Percentiles rank a stretch among this genome's conserved stretches.
Evolutionary conservation across 768 basidiomycete species (phyloP).

Genomic region (Epithele typhae): DNA sequence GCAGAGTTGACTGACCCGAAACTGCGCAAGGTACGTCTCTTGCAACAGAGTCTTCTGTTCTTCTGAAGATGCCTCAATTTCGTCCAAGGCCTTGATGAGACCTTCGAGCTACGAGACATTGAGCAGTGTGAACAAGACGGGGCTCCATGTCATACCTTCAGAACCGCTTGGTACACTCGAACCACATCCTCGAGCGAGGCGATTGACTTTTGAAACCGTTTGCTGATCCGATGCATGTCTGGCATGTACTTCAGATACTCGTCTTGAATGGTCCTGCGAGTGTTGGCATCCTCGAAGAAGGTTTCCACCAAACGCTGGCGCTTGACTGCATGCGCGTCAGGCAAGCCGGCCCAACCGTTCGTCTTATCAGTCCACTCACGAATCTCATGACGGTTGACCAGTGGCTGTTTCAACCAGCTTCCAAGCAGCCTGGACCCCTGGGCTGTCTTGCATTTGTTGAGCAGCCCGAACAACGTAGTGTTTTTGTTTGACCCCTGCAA

Average conservation of each 20-base stretch:
- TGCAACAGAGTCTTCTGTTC: slow-evolving; percentile 55
- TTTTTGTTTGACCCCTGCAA: slow-evolving; percentile 70
- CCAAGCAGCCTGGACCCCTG: slow-evolving; percentile 87
- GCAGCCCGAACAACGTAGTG: slow-evolving; percentile 80
- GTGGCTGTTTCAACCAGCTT: slow-evolving; percentile 93
- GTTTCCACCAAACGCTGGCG: slow-evolving; percentile 85
- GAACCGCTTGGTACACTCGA: slow-evolving; percentile 88
- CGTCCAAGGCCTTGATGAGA: slow-evolving; percentile 61
- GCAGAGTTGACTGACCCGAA: slow-evolving; percentile 45
- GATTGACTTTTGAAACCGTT: slow-evolving; percentile 80
- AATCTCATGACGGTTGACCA: slow-evolving; percentile 92
- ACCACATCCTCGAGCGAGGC: slow-evolving; percentile 94
- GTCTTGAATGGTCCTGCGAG: slow-evolving; percentile 75
- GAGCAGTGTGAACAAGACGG: no score
- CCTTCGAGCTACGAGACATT: slow-evolving; percentile 56
- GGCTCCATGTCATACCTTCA: slow-evolving; percentile 55
- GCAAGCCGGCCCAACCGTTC: not conserved
- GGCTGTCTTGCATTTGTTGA: slow-evolving; percentile 95
- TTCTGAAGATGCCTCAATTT: slow-evolving; percentile 39
- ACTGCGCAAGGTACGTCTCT: slow-evolving; percentile 57
- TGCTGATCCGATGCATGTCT: slow-evolving; percentile 87
- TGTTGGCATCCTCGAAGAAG: slow-evolving; percentile 74
- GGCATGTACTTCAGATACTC: slow-evolving; percentile 90
- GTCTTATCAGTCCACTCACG: slow-evolving; percentile 55
- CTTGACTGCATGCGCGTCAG: slow-evolving; percentile 48